phyloP scores from a whole-genome alignment of 495 filamentous ascomycete species.

The Aspergillus cristatus region DNA sequence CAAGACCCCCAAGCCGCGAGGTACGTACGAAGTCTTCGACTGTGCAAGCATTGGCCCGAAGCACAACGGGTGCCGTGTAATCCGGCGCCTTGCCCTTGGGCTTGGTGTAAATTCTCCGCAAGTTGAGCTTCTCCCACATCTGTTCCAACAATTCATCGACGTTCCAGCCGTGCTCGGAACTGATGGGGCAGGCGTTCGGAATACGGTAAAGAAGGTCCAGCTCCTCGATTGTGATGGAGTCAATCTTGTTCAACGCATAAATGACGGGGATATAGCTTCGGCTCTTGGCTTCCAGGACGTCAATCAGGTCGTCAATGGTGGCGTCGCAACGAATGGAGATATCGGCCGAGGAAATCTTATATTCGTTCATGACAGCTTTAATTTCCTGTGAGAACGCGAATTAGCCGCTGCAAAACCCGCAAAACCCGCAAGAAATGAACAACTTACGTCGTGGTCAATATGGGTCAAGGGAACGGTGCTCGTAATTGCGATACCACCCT shows the following conservation, averaged over 20 bases:
- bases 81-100: slow-evolving; percentile 93
- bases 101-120: slow-evolving; percentile 93
- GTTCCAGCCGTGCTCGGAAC: slow-evolving; percentile 97
- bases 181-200: slow-evolving; percentile 92
- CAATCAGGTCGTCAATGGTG: slow-evolving; percentile 84
- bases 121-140: slow-evolving; percentile 96
- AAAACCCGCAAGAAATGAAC: neutral
- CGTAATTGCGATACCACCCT: slow-evolving; percentile 90
- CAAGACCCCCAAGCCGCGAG: neutral
- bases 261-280: slow-evolving; percentile 95
- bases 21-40: slow-evolving; percentile 92
- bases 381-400: slow-evolving; percentile 57
- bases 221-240: slow-evolving; percentile 95
- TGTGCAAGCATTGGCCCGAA: slow-evolving; percentile 70
- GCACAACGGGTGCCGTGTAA: slow-evolving; percentile 84
- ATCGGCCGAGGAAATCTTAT: slow-evolving; percentile 93
- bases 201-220: slow-evolving; percentile 93
- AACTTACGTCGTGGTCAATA: slow-evolving; percentile 70
- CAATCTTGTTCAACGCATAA: slow-evolving; percentile 98
- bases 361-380: slow-evolving; percentile 94
- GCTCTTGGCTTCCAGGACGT: slow-evolving; percentile 90
- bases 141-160: slow-evolving; percentile 91
- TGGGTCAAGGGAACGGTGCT: slow-evolving; percentile 86
- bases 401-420: slow-evolving; percentile 12
- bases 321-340: slow-evolving; percentile 97